Conservation (phyloP, 1,139 yeast species). For the Debaryomycetaceae sp. region DNA sequence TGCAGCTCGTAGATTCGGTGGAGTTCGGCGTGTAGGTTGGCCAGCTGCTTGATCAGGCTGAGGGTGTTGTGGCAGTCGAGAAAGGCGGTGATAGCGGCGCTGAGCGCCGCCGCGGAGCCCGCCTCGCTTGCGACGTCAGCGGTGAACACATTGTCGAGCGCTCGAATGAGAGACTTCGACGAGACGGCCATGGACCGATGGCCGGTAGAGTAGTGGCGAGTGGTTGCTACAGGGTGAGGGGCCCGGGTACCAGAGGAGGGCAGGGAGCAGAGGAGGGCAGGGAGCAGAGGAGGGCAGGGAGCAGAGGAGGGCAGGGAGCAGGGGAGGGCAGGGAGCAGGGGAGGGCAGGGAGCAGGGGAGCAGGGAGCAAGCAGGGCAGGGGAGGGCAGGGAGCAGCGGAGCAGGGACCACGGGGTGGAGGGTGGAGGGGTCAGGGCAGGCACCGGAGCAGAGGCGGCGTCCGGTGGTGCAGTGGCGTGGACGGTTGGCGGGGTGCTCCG, state of each 20-base stretch:
- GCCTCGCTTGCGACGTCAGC: not conserved
- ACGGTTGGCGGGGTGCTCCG: no score
- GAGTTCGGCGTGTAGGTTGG: slow-evolving; percentile 47
- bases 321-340: no score
- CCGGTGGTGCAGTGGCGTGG: no score
- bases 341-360: no score
- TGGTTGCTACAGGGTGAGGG: not conserved
- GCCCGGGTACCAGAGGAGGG: not conserved
- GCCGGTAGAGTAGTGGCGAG: not conserved
- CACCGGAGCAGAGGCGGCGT: no score
- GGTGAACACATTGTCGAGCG: slow-evolving; percentile 23
- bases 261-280: no score
- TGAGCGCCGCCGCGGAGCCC: slow-evolving; percentile 14
- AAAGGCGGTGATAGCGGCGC: slow-evolving; percentile 19
- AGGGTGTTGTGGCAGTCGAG: slow-evolving; percentile 38
- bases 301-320: no score
- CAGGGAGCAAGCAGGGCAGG: no score
- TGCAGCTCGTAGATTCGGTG: slow-evolving; percentile 37
- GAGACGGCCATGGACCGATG: slow-evolving; percentile 25
- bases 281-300: no score
- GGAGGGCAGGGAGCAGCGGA: no score
- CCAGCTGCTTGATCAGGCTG: slow-evolving; percentile 28
- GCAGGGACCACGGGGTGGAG: no score
- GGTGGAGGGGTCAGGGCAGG: no score
- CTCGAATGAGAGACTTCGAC: slow-evolving; percentile 29